These are phyloP conservation scores for Cytospora schulzeri DNA, from an alignment of 2,329 filamentous ascomycete genomes.

Conservation along the genomic window DNA sequence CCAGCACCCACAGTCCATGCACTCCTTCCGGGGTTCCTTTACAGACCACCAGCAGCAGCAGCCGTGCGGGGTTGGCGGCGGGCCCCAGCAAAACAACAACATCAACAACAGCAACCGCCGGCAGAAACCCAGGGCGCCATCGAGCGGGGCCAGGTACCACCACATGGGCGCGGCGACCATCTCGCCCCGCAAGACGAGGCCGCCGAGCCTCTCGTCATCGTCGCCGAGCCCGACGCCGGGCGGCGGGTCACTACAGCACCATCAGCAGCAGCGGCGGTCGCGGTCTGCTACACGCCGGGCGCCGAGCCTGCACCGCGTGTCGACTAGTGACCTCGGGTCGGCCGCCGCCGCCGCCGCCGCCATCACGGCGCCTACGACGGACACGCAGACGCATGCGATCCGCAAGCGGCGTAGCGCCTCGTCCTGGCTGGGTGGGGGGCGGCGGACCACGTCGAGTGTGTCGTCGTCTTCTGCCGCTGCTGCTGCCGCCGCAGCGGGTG, in stretches of 20 bases:
- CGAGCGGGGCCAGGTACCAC: slow-evolving; percentile 54
- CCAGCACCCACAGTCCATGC: slow-evolving; percentile 26
- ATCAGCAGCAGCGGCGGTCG: slow-evolving; percentile 38
- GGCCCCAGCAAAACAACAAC: not conserved
- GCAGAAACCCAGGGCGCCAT: slow-evolving; percentile 55
- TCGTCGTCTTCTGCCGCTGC: slow-evolving; percentile 1
- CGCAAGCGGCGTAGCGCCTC: slow-evolving; percentile 35
- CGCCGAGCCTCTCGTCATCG: slow-evolving; percentile 30
- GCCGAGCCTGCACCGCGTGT: slow-evolving; percentile 23
- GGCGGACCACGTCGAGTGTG: slow-evolving; percentile 6
- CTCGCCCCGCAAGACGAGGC: slow-evolving; percentile 47
- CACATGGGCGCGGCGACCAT: slow-evolving; percentile 38
- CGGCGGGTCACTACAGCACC: slow-evolving; percentile 33
- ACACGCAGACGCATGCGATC: slow-evolving; percentile 24
- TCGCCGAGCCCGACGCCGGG: slow-evolving; percentile 21
- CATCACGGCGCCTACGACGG: slow-evolving; percentile 15
- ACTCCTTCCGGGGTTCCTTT: slow-evolving; percentile 16
- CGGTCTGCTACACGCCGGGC: slow-evolving; percentile 34
- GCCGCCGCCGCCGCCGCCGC: too few species aligned
- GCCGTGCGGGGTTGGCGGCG: slow-evolving; percentile 31
- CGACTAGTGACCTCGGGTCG: slow-evolving; percentile 22
- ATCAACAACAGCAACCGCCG: slow-evolving; percentile 39
- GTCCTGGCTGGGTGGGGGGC: slow-evolving; percentile 18
- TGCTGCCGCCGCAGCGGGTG: not conserved
- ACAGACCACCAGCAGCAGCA: slow-evolving; percentile 22